Evolutionary conservation across 1,139 yeast species (phyloP).

Genomic region (Magnusiomyces ingens): DNA sequence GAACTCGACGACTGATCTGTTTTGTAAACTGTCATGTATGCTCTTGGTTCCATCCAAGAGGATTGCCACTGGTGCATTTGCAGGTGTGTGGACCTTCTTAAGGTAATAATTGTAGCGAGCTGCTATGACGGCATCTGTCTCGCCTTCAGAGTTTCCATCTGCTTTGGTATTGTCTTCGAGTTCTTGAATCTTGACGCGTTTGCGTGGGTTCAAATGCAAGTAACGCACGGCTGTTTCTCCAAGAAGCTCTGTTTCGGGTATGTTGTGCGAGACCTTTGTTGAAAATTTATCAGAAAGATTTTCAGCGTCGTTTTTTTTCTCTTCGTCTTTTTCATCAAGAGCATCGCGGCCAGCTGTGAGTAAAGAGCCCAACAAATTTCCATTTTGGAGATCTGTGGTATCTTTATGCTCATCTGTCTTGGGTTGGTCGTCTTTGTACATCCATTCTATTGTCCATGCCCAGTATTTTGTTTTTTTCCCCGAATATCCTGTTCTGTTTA

Average conservation of each 20-base stretch:
- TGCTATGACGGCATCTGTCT: neutral
- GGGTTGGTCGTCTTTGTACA: slow-evolving; percentile 19
- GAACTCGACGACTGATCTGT: slow-evolving; percentile 62
- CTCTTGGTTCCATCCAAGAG: slow-evolving; percentile 20
- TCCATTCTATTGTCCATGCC: slow-evolving; percentile 81
- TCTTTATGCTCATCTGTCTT: neutral
- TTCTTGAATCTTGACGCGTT: neutral
- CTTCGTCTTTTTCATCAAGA: slow-evolving; percentile 4
- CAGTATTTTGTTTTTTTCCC: slow-evolving; percentile 48
- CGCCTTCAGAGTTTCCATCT: neutral
- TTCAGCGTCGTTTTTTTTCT: neutral
- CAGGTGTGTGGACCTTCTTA: slow-evolving; percentile 20
- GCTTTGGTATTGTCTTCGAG: neutral
- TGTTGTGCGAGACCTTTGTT: slow-evolving; percentile 6
- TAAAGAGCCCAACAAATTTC: neutral
- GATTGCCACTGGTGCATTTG: slow-evolving; percentile 19
- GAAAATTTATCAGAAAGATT: neutral
- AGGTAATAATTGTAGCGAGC: slow-evolving; percentile 16
- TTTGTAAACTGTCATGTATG: slow-evolving; percentile 44
- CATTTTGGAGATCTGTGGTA: neutral
- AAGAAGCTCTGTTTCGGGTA: slow-evolving; percentile 10
- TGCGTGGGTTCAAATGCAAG: neutral
- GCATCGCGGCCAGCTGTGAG: neutral
- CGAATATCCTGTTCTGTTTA: slow-evolving; percentile 71
- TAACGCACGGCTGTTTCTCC: slow-evolving; percentile 5